phyloP scores from a whole-genome alignment of 2,329 filamentous ascomycete species.

The Thyridium curvatum region DNA sequence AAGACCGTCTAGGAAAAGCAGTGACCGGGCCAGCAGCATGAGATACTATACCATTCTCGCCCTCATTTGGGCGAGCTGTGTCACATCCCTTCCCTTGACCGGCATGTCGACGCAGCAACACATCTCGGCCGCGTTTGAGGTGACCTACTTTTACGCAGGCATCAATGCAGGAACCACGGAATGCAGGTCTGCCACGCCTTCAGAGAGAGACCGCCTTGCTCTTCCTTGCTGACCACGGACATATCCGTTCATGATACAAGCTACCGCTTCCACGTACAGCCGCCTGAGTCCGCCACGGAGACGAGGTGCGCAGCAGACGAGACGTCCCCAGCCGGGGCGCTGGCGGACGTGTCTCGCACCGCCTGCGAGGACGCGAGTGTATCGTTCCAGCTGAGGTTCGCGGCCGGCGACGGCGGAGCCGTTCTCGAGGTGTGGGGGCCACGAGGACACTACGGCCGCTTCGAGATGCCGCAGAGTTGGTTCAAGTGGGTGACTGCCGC shows the following conservation, averaged over 20 bases:
- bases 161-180: constrained; percentile 1
- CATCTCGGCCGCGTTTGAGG: background rate
- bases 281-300: background rate
- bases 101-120: no score
- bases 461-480: background rate
- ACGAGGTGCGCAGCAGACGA: background rate
- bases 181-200: background rate
- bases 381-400: background rate
- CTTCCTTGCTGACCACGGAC: background rate
- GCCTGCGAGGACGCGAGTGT: background rate
- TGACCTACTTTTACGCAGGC: constrained; percentile 1
- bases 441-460: background rate
- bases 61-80: no score
- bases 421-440: background rate
- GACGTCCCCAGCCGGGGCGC: background rate
- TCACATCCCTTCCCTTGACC: no score
- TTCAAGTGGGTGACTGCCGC: background rate
- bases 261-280: background rate
- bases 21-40: no score
- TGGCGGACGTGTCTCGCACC: background rate
- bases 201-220: no score
- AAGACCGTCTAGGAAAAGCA: no score
- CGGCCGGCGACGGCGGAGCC: background rate
- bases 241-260: background rate
- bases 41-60: no score